These are phyloP conservation scores for Ganoderma meredithae DNA, from an alignment of 1,284 basidiomycete species.

Conservation along the genomic window DNA sequence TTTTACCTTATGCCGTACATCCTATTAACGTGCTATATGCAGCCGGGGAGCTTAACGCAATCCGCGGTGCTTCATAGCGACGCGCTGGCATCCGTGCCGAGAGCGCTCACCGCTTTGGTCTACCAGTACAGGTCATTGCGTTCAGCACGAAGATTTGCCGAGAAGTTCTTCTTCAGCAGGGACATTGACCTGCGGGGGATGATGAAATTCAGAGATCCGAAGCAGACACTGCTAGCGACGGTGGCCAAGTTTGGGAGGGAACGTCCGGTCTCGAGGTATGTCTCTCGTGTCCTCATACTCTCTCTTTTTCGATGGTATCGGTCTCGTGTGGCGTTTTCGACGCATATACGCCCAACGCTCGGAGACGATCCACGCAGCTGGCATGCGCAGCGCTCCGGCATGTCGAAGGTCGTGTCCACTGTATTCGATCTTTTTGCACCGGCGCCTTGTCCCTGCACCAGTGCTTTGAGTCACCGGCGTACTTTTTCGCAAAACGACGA, in stretches of 20 bases:
- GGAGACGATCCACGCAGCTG: background rate
- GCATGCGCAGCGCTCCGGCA: background rate
- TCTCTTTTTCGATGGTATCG: background rate
- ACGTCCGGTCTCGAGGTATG: slow-evolving; percentile 75
- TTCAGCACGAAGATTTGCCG: slow-evolving; percentile 83
- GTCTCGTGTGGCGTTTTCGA: background rate
- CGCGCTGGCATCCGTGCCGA: slow-evolving; percentile 79
- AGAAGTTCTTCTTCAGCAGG: slow-evolving; percentile 86
- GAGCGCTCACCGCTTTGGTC: slow-evolving; percentile 79
- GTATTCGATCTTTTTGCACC: too few relatives aligned
- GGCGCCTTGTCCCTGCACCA: too few relatives aligned
- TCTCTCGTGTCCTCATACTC: background rate
- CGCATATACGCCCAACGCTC: background rate
- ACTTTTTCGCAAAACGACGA: too few relatives aligned
- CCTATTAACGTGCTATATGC: background rate
- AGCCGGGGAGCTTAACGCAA: slow-evolving; percentile 57
- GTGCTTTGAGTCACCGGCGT: too few relatives aligned
- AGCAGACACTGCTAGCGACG: slow-evolving; percentile 80
- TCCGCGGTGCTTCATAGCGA: slow-evolving; percentile 70
- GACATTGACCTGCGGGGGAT: slow-evolving; percentile 83
- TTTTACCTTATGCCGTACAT: slow-evolving; percentile 12
- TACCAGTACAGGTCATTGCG: slow-evolving; percentile 82
- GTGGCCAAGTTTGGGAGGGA: slow-evolving; percentile 82
- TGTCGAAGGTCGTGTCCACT: too few relatives aligned
- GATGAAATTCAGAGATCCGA: slow-evolving; percentile 91